Conservation (phyloP, 2,329 filamentous ascomycete genomes). For the Fusarium sacchari region DNA sequence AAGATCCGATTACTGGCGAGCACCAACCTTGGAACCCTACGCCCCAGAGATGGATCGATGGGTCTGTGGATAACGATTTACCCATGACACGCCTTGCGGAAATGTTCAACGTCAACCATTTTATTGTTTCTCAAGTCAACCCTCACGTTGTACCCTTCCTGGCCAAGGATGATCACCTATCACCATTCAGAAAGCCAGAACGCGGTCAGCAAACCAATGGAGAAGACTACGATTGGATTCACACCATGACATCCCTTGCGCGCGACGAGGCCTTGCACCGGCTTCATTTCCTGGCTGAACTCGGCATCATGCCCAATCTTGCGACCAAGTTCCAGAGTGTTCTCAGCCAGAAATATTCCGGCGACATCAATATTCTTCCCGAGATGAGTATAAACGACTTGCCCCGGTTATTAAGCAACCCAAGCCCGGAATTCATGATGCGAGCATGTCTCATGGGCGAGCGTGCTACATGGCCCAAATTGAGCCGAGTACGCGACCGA, state of each 20-base stretch:
- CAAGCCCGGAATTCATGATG: conserved; percentile 86
- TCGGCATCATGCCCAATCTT: conserved; percentile 82
- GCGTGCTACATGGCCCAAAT: conserved; percentile 89
- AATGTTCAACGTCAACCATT: conserved; percentile 98
- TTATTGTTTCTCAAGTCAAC: conserved; percentile 97
- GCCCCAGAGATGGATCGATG: conserved; percentile 89
- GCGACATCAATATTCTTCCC: conserved; percentile 93
- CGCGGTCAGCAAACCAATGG: conserved; percentile 37
- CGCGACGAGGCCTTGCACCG: conserved; percentile 84
- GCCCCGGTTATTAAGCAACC: conserved; percentile 82
- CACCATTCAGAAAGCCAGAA: conserved; percentile 48
- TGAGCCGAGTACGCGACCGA: conserved; percentile 85
- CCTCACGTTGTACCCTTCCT: conserved; percentile 92
- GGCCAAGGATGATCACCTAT: conserved; percentile 73
- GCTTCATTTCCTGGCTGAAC: conserved; percentile 81
- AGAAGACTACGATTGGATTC: conserved; percentile 67
- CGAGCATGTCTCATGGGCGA: conserved; percentile 81
- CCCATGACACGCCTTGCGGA: conserved; percentile 90
- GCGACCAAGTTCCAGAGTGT: conserved; percentile 83
- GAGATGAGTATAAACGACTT: conserved; percentile 80
- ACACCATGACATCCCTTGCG: conserved; percentile 75
- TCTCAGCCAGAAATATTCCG: conserved; percentile 89
- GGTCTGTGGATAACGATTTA: conserved; percentile 92
- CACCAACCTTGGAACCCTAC: conserved; percentile 86
- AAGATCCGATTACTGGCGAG: conserved; percentile 82